Evolutionary conservation across 2,329 filamentous ascomycete species (phyloP), one percentile per base, ranked within the genome.

Genomic region (Claviceps sp.): DNA sequence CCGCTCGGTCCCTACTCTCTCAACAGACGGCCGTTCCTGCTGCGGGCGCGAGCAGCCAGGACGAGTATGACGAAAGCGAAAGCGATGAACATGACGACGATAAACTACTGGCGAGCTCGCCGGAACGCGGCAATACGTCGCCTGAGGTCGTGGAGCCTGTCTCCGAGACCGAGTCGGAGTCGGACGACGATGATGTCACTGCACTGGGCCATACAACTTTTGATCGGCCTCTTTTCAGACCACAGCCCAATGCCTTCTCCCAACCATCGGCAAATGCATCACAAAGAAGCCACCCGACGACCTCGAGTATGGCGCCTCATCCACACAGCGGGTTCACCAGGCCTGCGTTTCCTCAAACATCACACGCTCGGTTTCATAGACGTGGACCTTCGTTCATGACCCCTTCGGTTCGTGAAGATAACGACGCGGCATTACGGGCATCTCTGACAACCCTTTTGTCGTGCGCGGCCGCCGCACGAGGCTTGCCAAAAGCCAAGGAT

Each of bases 401-500:
- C 0, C 84, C 87, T 1, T 80, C 81, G 3, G 81, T 87, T 60
- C 87, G 89, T 59, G 84, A 87, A 47, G 89, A 97, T 60, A 90
- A 97, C 60, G 93, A 98, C 61, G 93, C 89, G 34, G 93, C 89
- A 2, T 76, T 98, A 11, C 84, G 93, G 38, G 89, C 93, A 19
- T 95, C 89, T 48, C 76, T 98, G n/a, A 95, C 89, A 1, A 97
- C 93, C 0, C 77, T 98, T 13, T 79, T 98, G 13, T 96, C 91
- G n/a, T 95, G 89, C 61, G 91, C 89, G 0, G 89, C 90, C 3
- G 93, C 91, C 0, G 93, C 91, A 1, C 80, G 93, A 44, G 85
- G 86, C 4, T 73, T 93, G 16, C 81, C 85, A 1, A 95, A 93
- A 63, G 70, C 73, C 16, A 73, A 73, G 48, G 72, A 75, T 48